Base-by-base conservation (phyloP, 768 basidiomycete genomes). In the Rhodotorula graminis region DNA sequence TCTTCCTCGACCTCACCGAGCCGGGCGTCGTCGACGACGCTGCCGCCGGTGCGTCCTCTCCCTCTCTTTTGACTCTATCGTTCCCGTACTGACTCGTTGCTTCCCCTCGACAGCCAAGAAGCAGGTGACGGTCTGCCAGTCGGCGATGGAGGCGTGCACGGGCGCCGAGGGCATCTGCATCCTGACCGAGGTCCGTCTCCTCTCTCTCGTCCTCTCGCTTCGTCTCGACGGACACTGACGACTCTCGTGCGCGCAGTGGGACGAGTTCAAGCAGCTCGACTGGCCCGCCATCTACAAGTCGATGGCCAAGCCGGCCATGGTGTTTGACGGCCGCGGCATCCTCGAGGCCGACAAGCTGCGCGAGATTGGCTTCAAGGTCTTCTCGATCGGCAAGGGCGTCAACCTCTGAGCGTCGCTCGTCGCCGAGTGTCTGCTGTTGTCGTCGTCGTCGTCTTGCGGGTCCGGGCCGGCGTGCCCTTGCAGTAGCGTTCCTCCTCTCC, bases 261-360 rank as follows among this genome's bases (percentile, higher is more conserved):
- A 89, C 81, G 94, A 97, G 82, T 99, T 99, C 87, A 86, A 86
- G 79, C 86, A 89, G 52, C 90, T 99, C 75, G 88, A 94, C 82
- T 99, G 96, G 96, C 81, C 86, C 77, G 83, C 83, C 49, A 90
- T 97, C 55, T 96, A 97, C 83, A 81, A 83, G 63, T 82, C 85
- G 79, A 97, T 97, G 92, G 90, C 89, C 79, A 96, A 98, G 85
- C 96, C 96, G n/a, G 95, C 96, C 10, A 98, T 75, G 66, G 86
- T 99, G 75, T 97, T 97, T 79, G 95, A 98, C 80, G 93, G 93
- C 10, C 87, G 93, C 46, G 84, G 96, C 72, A 85, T 97, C 78
- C 85, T 97, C 57, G 90, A 98, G 79, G 87, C 87, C 18, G 87
- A 88, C 63, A 86, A 87, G 81, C 84, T 98, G 74, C 86, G 86